Percentiles rank a stretch among this genome's conserved stretches.
Evolutionary conservation across 139 green algal species (phyloP).

Genomic region (Haematococcus sp.): DNA sequence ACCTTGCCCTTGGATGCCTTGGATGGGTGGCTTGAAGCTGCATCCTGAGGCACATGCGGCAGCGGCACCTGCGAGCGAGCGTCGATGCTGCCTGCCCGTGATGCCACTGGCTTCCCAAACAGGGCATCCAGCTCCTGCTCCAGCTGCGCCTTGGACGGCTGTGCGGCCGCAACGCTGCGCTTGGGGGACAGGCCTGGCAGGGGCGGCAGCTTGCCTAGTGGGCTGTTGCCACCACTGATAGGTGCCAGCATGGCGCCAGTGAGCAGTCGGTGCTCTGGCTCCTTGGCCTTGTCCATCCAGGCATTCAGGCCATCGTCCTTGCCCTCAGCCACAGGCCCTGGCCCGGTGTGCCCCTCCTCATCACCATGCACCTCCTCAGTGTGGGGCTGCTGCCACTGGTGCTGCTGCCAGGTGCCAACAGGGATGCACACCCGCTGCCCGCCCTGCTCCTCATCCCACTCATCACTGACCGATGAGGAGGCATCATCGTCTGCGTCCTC

Average conservation of each 20-base stretch:
- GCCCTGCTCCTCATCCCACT: too few relatives aligned
- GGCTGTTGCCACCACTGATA: too few relatives aligned
- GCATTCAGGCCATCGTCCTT: background rate
- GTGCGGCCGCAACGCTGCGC: too few relatives aligned
- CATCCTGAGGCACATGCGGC: background rate
- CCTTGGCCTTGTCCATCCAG: background rate
- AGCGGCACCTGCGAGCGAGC: background rate
- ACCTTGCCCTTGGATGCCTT: too few relatives aligned
- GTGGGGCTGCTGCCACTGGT: background rate
- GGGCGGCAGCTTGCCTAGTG: too few relatives aligned
- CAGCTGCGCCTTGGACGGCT: background rate
- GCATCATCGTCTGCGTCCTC: too few relatives aligned
- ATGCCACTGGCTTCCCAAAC: background rate
- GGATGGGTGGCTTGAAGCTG: too few relatives aligned
- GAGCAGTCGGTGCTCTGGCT: background rate
- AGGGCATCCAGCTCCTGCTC: constrained; percentile 3
- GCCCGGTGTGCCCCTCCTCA: background rate
- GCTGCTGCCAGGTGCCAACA: background rate
- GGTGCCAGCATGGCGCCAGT: background rate
- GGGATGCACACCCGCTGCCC: too few relatives aligned
- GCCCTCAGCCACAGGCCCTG: background rate
- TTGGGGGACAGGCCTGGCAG: too few relatives aligned
- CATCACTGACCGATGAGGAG: too few relatives aligned
- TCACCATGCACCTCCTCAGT: background rate
- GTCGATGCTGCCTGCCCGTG: background rate